These are phyloP conservation scores for Rhodocollybia butyracea DNA, from an alignment of 768 basidiomycete species.

Conservation along the genomic window DNA sequence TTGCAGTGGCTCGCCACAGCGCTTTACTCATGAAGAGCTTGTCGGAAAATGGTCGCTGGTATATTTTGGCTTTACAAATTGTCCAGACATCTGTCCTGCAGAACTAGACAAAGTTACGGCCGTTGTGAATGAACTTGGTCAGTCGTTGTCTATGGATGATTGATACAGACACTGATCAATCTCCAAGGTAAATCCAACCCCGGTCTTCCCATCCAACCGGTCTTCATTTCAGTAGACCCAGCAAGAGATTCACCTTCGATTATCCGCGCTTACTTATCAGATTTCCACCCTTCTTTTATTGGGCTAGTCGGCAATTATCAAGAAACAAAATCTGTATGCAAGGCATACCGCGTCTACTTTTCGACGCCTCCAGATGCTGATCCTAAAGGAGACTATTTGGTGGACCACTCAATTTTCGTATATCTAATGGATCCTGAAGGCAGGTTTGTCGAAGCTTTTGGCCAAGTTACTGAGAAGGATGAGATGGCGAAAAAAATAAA, in stretches of 20 bases:
- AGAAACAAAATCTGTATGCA: conserved; percentile 83
- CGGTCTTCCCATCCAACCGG: conserved; percentile 72
- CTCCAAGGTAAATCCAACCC: conserved; percentile 66
- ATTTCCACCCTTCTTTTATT: conserved; percentile 89
- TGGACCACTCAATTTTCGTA: conserved; percentile 95
- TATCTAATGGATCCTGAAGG: conserved; percentile 98
- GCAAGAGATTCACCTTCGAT: conserved; percentile 74
- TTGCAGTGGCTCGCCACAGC: conserved; percentile 23
- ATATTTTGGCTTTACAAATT: conserved; percentile 99
- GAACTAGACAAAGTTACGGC: conserved; percentile 93
- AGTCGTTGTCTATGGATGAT: conserved; percentile 20
- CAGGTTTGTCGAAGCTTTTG: conserved; percentile 94
- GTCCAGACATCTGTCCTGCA: conserved; percentile 98
- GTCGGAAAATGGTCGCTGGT: conserved; percentile 88
- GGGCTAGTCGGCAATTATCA: conserved; percentile 83
- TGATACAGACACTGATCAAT: not conserved
- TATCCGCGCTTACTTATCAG: conserved; percentile 63
- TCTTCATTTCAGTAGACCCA: conserved; percentile 97
- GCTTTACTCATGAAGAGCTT: conserved; percentile 80
- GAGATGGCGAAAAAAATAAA: conserved; percentile 65
- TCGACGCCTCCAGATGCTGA: conserved; percentile 90
- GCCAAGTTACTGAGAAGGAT: conserved; percentile 69
- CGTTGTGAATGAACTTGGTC: conserved; percentile 72
- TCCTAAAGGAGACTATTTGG: conserved; percentile 90
- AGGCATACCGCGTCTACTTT: conserved; percentile 97